Percentiles rank a stretch among this genome's conserved stretches.
Evolutionary conservation across 345 rosid species (phyloP).

Genomic region (Brassica cretica): DNA sequence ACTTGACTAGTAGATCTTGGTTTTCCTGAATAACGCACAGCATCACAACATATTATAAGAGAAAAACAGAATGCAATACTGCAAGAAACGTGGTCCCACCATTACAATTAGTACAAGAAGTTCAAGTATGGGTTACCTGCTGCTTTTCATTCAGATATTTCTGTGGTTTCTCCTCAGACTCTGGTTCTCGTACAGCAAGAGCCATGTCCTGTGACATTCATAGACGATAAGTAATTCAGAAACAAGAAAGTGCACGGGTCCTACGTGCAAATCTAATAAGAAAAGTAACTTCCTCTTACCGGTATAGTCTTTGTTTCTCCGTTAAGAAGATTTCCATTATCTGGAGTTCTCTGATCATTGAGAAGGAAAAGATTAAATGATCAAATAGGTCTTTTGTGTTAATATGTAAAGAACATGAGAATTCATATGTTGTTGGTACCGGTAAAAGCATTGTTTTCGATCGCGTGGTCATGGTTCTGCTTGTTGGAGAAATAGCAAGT

Average conservation of each 20-base stretch:
- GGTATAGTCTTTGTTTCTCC: conserved; percentile 66
- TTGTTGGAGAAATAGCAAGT: conserved; percentile 88
- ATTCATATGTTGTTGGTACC: conserved; percentile 44
- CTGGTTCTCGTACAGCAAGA: conserved; percentile 78
- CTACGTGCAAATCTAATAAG: neutral
- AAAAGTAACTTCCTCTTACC: conserved; percentile 46
- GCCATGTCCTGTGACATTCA: conserved; percentile 58
- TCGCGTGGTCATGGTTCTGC: conserved; percentile 67
- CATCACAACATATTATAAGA: conserved; percentile 10
- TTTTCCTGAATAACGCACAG: conserved; percentile 64
- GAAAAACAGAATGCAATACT: conserved; percentile 11
- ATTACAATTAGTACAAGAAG: neutral
- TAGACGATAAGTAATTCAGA: conserved; percentile 18
- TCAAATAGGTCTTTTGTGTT: conserved; percentile 16
- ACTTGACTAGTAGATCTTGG: conserved; percentile 86
- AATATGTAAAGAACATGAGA: conserved; percentile 14
- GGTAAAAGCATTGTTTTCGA: conserved; percentile 69
- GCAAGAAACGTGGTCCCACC: neutral
- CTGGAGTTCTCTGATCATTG: conserved; percentile 81
- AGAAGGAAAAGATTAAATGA: conserved; percentile 34
- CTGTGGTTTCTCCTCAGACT: conserved; percentile 97
- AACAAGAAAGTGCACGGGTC: conserved; percentile 11
- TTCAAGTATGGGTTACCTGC: conserved; percentile 53
- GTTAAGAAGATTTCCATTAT: conserved; percentile 65
- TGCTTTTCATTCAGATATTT: conserved; percentile 95